phyloP scores from a whole-genome alignment of 768 basidiomycete genomes.

The Termitomyces sp. region DNA sequence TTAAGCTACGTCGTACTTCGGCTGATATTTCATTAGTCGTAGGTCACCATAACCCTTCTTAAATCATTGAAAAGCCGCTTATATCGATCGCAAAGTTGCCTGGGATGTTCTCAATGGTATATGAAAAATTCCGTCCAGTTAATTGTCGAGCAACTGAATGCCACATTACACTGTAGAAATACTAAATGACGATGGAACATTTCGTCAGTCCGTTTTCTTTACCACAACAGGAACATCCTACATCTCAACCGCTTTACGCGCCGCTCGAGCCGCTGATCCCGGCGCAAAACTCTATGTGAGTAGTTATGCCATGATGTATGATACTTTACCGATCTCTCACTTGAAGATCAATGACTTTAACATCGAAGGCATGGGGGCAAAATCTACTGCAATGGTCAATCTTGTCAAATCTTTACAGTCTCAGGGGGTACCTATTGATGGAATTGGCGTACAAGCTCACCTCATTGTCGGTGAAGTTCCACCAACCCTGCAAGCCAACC shows the following conservation, averaged over 20 bases:
- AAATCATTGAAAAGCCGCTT: conserved; percentile 9
- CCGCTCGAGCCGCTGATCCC: conserved; percentile 46
- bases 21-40: background rate
- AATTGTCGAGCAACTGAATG: background rate
- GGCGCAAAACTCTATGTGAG: conserved; percentile 49
- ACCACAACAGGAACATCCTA: conserved; percentile 30
- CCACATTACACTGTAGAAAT: conserved; percentile 17
- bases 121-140: background rate
- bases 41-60: background rate
- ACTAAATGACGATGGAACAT: conserved; percentile 44
- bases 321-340: background rate
- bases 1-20: too few species aligned
- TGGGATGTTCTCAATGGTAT: conserved; percentile 40
- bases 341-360: conserved; percentile 35
- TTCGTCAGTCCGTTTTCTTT: conserved; percentile 37
- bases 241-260: conserved; percentile 34
- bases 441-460: conserved; percentile 57
- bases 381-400: conserved; percentile 49
- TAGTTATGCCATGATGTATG: background rate
- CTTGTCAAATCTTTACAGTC: conserved; percentile 43
- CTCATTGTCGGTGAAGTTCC: conserved; percentile 55
- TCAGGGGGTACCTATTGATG: conserved; percentile 49
- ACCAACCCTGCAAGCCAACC: conserved; percentile 36
- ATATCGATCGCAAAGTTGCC: conserved; percentile 21
- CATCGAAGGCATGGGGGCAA: conserved; percentile 38